phyloP scores from a whole-genome alignment of 768 basidiomycete species.

The Agrocybe praecox region DNA sequence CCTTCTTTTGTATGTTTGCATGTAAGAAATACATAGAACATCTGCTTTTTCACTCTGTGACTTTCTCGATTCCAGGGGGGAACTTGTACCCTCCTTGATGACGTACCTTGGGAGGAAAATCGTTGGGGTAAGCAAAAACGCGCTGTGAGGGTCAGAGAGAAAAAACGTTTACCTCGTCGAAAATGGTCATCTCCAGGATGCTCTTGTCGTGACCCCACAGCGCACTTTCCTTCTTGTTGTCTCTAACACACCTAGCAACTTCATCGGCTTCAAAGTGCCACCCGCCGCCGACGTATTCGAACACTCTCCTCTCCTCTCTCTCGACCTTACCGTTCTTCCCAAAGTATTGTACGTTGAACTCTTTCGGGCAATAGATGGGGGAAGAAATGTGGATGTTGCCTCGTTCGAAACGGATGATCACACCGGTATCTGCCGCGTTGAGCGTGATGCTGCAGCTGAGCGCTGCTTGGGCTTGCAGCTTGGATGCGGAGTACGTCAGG shows the following conservation, averaged over 20 bases:
- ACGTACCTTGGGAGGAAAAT: no score
- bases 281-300: conserved; percentile 68
- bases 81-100: no score
- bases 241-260: conserved; percentile 75
- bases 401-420: conserved; percentile 72
- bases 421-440: conserved; percentile 48
- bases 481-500: conserved; percentile 62
- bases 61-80: conserved; percentile 65
- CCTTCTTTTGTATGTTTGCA: background rate
- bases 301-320: conserved; percentile 59
- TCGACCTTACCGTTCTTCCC: conserved; percentile 47
- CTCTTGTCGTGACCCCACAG: conserved; percentile 83
- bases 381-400: conserved; percentile 66
- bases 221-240: conserved; percentile 73
- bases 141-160: background rate
- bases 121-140: no score
- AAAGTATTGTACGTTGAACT: conserved; percentile 66
- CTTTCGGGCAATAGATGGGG: conserved; percentile 69
- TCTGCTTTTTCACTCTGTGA: conserved; percentile 15
- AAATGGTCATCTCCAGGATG: conserved; percentile 78
- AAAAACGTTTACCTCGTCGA: conserved; percentile 65
- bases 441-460: conserved; percentile 70
- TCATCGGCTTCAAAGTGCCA: conserved; percentile 91
- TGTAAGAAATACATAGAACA: background rate
- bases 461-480: conserved; percentile 72